Conservation (phyloP, 768 basidiomycete genomes). For the Leccinum uliginosum region DNA sequence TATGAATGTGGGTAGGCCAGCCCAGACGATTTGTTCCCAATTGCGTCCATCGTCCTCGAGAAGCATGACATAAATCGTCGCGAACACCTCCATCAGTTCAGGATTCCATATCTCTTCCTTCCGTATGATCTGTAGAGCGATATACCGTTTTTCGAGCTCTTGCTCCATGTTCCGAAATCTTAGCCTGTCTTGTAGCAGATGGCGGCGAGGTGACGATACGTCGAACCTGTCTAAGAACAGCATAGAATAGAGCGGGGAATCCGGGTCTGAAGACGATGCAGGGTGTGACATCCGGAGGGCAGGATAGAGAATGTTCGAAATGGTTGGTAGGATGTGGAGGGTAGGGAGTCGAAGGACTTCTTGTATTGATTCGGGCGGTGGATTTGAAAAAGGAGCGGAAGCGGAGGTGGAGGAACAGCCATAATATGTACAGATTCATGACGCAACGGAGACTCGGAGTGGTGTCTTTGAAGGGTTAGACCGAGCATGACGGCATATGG, state of each 20-base stretch:
- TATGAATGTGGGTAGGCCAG: constrained; percentile 40
- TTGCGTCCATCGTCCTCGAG: constrained; percentile 53
- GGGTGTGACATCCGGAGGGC: constrained; percentile 33
- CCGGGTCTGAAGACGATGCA: constrained; percentile 19
- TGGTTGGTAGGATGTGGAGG: constrained; percentile 32
- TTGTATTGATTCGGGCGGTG: constrained; percentile 34
- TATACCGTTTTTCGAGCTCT: constrained; percentile 45
- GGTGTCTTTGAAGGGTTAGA: constrained; percentile 24
- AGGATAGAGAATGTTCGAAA: constrained; percentile 29
- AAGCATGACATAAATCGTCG: constrained; percentile 54
- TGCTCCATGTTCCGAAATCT: constrained; percentile 32
- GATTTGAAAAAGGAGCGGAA: constrained; percentile 24
- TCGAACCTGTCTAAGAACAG: constrained; percentile 51
- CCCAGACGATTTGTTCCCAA: constrained; percentile 41
- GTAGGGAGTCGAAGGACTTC: constrained; percentile 33
- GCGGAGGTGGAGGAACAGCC: constrained; percentile 13
- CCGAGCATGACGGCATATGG: constrained; percentile 24
- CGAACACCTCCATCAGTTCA: constrained; percentile 41
- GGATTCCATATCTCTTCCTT: constrained; percentile 33
- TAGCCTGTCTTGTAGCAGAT: constrained; percentile 29
- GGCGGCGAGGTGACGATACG: constrained; percentile 35
- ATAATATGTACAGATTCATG: constrained; percentile 25
- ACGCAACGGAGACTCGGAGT: constrained; percentile 26
- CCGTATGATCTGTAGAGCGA: constrained; percentile 43
- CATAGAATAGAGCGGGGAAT: constrained; percentile 33